Evolutionary conservation across 768 basidiomycete species (phyloP), one percentile per base, ranked within the genome.

Genomic region (Crepidotus variabilis): DNA sequence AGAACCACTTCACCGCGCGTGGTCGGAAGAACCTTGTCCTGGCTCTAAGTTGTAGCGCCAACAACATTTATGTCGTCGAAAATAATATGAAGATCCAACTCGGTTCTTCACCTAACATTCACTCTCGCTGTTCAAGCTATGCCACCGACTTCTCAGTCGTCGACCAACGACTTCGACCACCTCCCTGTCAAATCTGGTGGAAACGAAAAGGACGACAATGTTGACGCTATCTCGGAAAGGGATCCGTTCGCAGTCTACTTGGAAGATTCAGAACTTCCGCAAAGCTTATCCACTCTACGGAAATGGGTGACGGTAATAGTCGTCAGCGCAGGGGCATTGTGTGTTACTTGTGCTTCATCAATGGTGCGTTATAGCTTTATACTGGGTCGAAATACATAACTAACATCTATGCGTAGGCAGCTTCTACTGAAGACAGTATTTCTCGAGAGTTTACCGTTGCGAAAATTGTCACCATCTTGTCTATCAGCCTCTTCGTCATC

Each of bases 381-480:
- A 14, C 13, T 9, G 6, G 8, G 16, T 11, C 43, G 36, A 22
- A 9, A 16, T 34, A 20, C 22, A 23, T 13, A n/a, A 52, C 32
- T 46, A 18, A 34, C 51, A 28, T 16, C 35, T 23, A 24, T 46
- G 22, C 34, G 28, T 24, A 86, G 86, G 81, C 86, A 9, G 72
- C 82, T 0, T 84, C 83, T 51, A 82, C 90, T 1, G 88, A 92
- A 68, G 62, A 66, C 1, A 85, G 81, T 0, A 74, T 88, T 43
- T 74, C 83, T 35, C 55, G 65, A 13, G 77, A 79, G 7, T 78
- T 86, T 51, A 68, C 74, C 43, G 75, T 83, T 36, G 72, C 75
- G 2, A 72, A 75, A 43, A 71, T 72, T 24, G 72, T 83, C 32
- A 72, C 82, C 1, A 77, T 84, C 33, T 70, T 85, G 0, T 78